These are phyloP conservation scores for Chlamydomonas sp. DNA, from an alignment of 139 green algal species.

Conservation along the genomic window DNA sequence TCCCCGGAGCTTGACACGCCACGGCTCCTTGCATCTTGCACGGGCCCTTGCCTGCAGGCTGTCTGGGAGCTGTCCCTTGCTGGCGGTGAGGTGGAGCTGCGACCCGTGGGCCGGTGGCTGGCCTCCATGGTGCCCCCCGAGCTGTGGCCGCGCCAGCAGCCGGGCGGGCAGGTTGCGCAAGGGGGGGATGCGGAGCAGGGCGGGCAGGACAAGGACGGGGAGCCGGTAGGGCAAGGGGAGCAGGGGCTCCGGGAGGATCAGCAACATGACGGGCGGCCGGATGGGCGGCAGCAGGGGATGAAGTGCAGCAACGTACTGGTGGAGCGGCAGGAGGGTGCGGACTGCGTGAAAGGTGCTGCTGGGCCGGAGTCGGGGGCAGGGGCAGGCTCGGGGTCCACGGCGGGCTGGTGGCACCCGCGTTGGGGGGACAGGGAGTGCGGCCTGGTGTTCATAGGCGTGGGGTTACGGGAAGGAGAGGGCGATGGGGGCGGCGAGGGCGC, in stretches of 20 bases:
- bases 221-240: no score
- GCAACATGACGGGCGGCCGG: no score
- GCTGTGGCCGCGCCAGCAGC: neutral
- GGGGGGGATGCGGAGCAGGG: no score
- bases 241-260: no score
- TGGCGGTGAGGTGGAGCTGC: slow-evolving; percentile 15
- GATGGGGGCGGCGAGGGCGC: neutral
- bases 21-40: no score
- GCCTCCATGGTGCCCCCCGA: slow-evolving; percentile 29
- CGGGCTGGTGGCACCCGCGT: neutral
- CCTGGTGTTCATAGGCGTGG: slow-evolving; percentile 19
- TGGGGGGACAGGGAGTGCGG: slow-evolving; percentile 15
- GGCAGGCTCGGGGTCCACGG: no score
- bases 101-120: slow-evolving; percentile 30
- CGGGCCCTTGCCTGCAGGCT: neutral
- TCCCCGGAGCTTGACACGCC: no score
- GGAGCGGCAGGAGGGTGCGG: no score
- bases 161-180: neutral
- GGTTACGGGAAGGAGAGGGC: neutral
- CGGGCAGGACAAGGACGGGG: no score
- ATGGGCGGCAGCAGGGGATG: no score
- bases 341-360: neutral
- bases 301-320: no score
- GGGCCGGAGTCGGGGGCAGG: no score
- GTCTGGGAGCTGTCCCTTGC: slow-evolving; percentile 34